Conservation (phyloP, 1,139 yeast species). For the Kodamaea fungicola region DNA sequence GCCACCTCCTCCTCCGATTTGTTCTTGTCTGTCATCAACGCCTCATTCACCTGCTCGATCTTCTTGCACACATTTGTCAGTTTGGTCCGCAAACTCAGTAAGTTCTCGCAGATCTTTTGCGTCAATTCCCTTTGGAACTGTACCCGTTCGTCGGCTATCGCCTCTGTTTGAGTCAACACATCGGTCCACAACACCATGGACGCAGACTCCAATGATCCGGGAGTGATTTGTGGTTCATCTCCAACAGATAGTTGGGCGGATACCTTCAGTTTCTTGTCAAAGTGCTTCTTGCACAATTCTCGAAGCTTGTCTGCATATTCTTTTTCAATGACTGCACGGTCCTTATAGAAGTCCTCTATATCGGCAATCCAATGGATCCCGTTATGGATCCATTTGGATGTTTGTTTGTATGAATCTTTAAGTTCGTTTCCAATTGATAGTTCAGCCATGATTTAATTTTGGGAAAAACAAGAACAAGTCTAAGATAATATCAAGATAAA, state of each 20-base stretch:
- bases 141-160: conserved; percentile 65
- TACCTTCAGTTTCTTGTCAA: conserved; percentile 71
- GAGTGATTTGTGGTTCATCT: conserved; percentile 84
- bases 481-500: no score
- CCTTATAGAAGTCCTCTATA: conserved; percentile 77
- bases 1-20: conserved; percentile 62
- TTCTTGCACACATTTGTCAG: conserved; percentile 53
- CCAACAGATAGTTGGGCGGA: conserved; percentile 81
- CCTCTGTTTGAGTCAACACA: conserved; percentile 79
- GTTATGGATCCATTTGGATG: conserved; percentile 71
- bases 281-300: conserved; percentile 63
- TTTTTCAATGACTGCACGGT: conserved; percentile 74
- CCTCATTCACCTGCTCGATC: conserved; percentile 58
- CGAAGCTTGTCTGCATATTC: conserved; percentile 74
- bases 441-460: conserved; percentile 3
- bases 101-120: conserved; percentile 59
- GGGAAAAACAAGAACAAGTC: no score
- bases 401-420: conserved; percentile 74
- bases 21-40: conserved; percentile 54
- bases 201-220: conserved; percentile 92
- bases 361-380: conserved; percentile 77
- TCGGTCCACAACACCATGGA: conserved; percentile 95
- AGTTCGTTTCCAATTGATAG: conserved; percentile 60
- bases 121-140: conserved; percentile 62
- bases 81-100: conserved; percentile 51